Evolutionary conservation across 176 grass and related monocot genomes (phyloP).

Genomic region (Hordeum marinum): DNA sequence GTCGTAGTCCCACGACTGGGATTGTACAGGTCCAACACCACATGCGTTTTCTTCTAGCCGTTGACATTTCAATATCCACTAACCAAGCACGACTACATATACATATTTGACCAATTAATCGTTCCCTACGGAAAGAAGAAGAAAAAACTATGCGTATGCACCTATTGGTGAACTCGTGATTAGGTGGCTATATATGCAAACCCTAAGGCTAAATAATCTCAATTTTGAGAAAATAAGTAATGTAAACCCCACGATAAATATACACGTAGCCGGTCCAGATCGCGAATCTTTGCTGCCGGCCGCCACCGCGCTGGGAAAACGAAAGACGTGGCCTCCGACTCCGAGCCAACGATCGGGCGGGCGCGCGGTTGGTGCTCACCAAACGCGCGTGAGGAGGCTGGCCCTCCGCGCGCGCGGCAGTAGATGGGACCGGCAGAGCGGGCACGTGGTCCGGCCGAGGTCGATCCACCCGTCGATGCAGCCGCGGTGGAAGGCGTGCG

Average conservation of each 20-base stretch:
- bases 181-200: not conserved
- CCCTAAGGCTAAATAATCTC: not conserved
- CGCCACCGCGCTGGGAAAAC: not conserved
- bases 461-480: slow-evolving; percentile 92
- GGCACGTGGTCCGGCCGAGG: slow-evolving; percentile 47
- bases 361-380: not conserved
- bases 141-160: not conserved
- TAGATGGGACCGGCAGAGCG: slow-evolving; percentile 55
- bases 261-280: not conserved
- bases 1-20: not conserved
- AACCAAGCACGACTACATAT: not conserved
- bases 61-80: not conserved
- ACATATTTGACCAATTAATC: not conserved
- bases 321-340: not conserved
- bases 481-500: slow-evolving; percentile 61
- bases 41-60: not conserved
- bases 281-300: not conserved
- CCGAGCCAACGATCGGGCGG: not conserved
- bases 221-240: not conserved
- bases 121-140: not conserved
- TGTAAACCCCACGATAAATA: not conserved
- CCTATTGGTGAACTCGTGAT: not conserved
- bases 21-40: not conserved
- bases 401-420: slow-evolving; percentile 20
- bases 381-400: slow-evolving; percentile 3